Base-by-base conservation (phyloP, 257 asterid genomes). In the Petrea volubilis region DNA sequence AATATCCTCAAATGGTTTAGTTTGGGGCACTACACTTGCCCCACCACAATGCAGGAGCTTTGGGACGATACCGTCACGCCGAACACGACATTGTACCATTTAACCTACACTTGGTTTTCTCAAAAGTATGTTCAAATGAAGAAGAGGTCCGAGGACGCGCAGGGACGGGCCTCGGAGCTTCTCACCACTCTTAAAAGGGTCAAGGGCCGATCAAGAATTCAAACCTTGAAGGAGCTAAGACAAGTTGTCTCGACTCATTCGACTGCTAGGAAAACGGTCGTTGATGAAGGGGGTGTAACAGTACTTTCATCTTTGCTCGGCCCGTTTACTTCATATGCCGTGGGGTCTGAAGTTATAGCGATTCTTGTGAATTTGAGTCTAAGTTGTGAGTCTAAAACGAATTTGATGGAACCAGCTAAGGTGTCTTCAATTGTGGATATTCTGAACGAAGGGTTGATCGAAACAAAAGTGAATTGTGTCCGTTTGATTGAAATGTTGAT, bases 111-210 rank as follows among this genome's bases (percentile, higher is more conserved):
- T 34, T 89, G 97, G 97, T 89, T 91, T 49, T 85, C 91, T 13
- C 97, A 86, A 43, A 90, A 85, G 85, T 90, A 88, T 27, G 78
- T 85, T n/a, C 89, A 87, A 25, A 86, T 88, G 92, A 90, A 87
- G 85, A 90, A 90, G 70, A 73, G 88, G 52, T 83, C 96, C 0
- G 92, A 86, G 56, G 97, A 90, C 64, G 96, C 92, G 8, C 86
- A 90, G 28, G 97, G 97, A 4, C 77, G 92, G 68, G 95, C 90
- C 7, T 79, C 88, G 8, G 97, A 91, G 81, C 84, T 89, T 55
- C 77, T 89, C 17, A 64, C 64, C 56, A 85, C 82, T 5, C 86
- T 89, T 23, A 89, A 82, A 75, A 85, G 79, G 80, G 94, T 82
- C 14, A 89, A 89, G 72, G 96, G 96, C 23, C 90, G 87, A 50